Evolutionary conservation across 2,329 filamentous ascomycete genomes (phyloP).

Genomic region (Paradendryphiella salina): DNA sequence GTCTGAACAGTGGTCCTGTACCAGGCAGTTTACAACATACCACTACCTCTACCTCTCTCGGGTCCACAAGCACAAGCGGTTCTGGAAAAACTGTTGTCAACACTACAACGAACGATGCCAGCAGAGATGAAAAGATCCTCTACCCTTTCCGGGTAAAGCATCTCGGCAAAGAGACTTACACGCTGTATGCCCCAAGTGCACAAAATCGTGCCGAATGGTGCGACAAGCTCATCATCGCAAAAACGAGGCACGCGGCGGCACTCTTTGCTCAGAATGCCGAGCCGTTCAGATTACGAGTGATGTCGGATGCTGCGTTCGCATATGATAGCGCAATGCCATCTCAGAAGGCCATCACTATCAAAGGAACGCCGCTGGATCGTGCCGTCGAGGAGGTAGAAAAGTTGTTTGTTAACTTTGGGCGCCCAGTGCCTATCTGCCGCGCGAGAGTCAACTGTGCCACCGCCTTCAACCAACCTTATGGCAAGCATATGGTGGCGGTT

Average conservation of each 20-base stretch:
- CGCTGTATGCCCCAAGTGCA: slow-evolving; percentile 78
- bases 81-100: slow-evolving; percentile 57
- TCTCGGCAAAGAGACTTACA: slow-evolving; percentile 90
- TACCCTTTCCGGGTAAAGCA: slow-evolving; percentile 97
- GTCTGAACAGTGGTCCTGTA: slow-evolving; percentile 48
- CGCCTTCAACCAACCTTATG: slow-evolving; percentile 78
- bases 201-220: slow-evolving; percentile 86
- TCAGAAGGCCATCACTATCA: slow-evolving; percentile 73
- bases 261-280: slow-evolving; percentile 92
- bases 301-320: slow-evolving; percentile 89
- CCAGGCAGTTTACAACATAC: slow-evolving; percentile 65
- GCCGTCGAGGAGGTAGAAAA: slow-evolving; percentile 88
- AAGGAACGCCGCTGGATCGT: slow-evolving; percentile 86
- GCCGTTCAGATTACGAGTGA: slow-evolving; percentile 86
- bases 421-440: slow-evolving; percentile 77
- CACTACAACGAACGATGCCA: slow-evolving; percentile 54
- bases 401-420: slow-evolving; percentile 65
- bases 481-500: slow-evolving; percentile 86
- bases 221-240: slow-evolving; percentile 89
- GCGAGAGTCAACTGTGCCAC: slow-evolving; percentile 91
- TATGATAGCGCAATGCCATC: slow-evolving; percentile 65
- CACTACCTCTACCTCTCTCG: slow-evolving; percentile 65
- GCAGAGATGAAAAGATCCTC: slow-evolving; percentile 74
- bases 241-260: slow-evolving; percentile 87
- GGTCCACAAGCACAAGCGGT: slow-evolving; percentile 52